Percentiles rank a stretch among this genome's conserved stretches.
Evolutionary conservation across 345 rosid species (phyloP).

Genomic region (Rhizophora mangle): DNA sequence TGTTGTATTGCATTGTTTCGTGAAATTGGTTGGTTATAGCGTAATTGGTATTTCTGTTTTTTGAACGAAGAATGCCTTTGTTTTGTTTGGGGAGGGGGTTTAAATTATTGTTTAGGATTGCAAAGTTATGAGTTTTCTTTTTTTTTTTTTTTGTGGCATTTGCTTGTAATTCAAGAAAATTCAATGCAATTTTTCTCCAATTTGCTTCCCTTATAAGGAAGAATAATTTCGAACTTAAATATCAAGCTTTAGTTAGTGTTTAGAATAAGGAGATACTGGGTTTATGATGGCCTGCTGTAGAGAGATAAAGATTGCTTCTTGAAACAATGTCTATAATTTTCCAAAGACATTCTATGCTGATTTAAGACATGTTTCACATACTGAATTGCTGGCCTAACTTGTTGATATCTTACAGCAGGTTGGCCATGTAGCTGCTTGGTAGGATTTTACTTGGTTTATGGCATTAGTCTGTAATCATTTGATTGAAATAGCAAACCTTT

Average conservation of each 20-base stretch:
- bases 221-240: neutral
- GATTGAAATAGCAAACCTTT: neutral
- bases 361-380: neutral
- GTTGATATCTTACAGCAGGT: neutral
- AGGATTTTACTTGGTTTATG: neutral
- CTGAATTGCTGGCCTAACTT: too few species aligned
- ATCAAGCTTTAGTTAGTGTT: neutral
- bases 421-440: neutral
- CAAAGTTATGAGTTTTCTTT: too few species aligned
- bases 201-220: neutral
- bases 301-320: neutral
- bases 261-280: neutral
- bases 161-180: neutral
- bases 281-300: neutral
- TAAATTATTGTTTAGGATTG: too few species aligned
- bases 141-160: too few species aligned
- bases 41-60: conserved; percentile 3
- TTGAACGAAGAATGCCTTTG: too few species aligned
- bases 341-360: neutral
- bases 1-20: neutral
- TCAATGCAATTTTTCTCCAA: neutral
- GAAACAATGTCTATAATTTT: neutral
- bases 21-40: neutral
- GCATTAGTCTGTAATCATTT: too few species aligned
- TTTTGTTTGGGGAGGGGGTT: too few species aligned